Percentiles rank a stretch among this genome's conserved stretches.
These are phyloP conservation scores for Phytophthora tentaculata DNA, from an alignment of 352 stramenopile species.

Conservation along the genomic window DNA sequence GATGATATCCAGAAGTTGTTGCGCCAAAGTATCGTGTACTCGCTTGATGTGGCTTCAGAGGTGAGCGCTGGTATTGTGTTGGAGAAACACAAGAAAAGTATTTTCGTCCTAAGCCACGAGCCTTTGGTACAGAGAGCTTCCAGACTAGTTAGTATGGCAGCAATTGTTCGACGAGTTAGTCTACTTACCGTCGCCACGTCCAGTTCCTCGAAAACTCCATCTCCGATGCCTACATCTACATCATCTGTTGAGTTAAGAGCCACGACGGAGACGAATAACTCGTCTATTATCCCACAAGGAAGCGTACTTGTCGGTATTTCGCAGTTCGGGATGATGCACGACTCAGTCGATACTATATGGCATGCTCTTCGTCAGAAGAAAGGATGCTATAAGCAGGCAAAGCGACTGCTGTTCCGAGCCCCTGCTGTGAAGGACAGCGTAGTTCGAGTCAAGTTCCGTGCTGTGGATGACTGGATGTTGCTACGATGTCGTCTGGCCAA, in stretches of 20 bases:
- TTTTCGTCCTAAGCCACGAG: slow-evolving; percentile 65
- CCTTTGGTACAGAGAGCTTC: slow-evolving; percentile 7
- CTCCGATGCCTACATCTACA: slow-evolving; percentile 9
- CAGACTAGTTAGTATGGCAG: slow-evolving; percentile 26
- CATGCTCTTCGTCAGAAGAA: slow-evolving; percentile 68
- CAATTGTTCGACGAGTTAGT: slow-evolving; percentile 32
- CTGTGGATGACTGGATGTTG: slow-evolving; percentile 45
- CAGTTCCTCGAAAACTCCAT: slow-evolving; percentile 17
- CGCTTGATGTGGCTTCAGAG: slow-evolving; percentile 38
- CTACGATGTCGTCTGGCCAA: slow-evolving; percentile 42
- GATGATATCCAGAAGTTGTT: slow-evolving; percentile 55
- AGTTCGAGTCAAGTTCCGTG: slow-evolving; percentile 44
- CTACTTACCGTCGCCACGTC: slow-evolving; percentile 21
- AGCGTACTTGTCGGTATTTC: slow-evolving; percentile 64
- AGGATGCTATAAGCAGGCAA: slow-evolving; percentile 45
- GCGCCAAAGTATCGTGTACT: slow-evolving; percentile 58
- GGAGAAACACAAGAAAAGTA: slow-evolving; percentile 65
- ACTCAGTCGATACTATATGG: slow-evolving; percentile 78
- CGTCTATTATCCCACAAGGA: slow-evolving; percentile 47
- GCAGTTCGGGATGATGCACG: slow-evolving; percentile 67
- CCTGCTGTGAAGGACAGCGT: slow-evolving; percentile 48
- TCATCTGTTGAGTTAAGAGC: slow-evolving; percentile 6
- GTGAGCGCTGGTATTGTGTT: slow-evolving; percentile 48
- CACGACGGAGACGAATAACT: slow-evolving; percentile 10
- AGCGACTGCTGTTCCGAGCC: slow-evolving; percentile 61